Evolutionary conservation across 106 monocot genomes (phyloP).

Genomic region (Hemerocallis citrina): DNA sequence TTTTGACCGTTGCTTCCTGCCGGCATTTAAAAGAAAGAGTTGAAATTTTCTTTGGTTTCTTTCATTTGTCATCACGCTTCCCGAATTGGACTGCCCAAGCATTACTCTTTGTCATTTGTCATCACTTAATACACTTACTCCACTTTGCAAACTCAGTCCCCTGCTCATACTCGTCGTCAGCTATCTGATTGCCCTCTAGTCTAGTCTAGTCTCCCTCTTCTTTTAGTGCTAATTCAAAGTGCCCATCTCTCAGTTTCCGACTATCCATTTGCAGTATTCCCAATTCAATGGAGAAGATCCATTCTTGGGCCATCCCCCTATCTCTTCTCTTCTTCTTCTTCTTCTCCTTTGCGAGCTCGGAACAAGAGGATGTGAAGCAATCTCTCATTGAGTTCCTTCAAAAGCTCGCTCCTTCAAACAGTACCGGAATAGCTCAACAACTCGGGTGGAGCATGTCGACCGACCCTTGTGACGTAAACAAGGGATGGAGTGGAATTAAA

Average conservation of each 20-base stretch:
- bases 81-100: too few species aligned
- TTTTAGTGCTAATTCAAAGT: not conserved
- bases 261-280: not conserved
- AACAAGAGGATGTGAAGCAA: not conserved
- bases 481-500: conserved; percentile 11
- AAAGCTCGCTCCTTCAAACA: conserved; percentile 16
- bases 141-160: not conserved
- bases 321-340: conserved; percentile 10
- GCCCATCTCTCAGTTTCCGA: not conserved
- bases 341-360: not conserved
- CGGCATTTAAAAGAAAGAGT: too few species aligned
- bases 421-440: not conserved
- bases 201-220: not conserved
- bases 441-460: conserved; percentile 22
- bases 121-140: not conserved
- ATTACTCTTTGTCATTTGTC: too few species aligned
- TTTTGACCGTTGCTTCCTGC: too few species aligned
- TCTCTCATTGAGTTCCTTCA: conserved; percentile 28
- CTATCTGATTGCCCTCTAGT: not conserved
- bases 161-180: not conserved
- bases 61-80: too few species aligned
- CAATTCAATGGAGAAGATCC: conserved; percentile 3
- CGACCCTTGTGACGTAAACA: conserved; percentile 26
- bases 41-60: too few species aligned
- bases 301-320: conserved; percentile 8